Evolutionary conservation across 306 rosid genomes (phyloP).

Genomic region (Rubus parviflorus): DNA sequence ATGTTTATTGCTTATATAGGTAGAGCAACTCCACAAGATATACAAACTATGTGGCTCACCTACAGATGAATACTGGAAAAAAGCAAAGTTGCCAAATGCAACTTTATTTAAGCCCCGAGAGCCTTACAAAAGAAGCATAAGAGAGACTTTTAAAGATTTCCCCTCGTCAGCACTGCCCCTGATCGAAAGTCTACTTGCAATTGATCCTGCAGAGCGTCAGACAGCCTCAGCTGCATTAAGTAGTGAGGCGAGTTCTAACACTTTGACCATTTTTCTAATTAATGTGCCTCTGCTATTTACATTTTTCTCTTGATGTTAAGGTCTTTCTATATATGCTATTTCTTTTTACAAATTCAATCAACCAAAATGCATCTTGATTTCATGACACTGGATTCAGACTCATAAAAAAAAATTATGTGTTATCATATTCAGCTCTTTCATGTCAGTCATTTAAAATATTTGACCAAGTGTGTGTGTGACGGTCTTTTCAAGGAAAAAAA

Average conservation of each 20-base stretch:
- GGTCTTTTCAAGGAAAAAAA: neutral
- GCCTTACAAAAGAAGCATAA: slow-evolving; percentile 76
- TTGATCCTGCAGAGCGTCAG: slow-evolving; percentile 82
- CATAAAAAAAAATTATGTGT: neutral
- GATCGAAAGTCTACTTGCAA: slow-evolving; percentile 79
- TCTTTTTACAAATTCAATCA: neutral
- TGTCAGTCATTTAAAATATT: neutral
- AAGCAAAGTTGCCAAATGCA: slow-evolving; percentile 84
- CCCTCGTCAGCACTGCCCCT: slow-evolving; percentile 78
- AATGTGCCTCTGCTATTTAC: neutral
- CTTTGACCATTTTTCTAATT: slow-evolving; percentile 14
- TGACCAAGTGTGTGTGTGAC: neutral
- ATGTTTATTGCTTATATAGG: slow-evolving; percentile 47
- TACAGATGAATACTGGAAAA: slow-evolving; percentile 87
- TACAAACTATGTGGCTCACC: slow-evolving; percentile 96
- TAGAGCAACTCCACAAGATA: slow-evolving; percentile 95
- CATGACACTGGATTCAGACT: neutral
- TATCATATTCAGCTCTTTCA: neutral
- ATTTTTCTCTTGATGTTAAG: slow-evolving; percentile 12
- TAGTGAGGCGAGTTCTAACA: slow-evolving; percentile 59
- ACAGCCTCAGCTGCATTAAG: slow-evolving; percentile 78
- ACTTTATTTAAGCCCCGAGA: slow-evolving; percentile 79
- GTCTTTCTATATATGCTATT: slow-evolving; percentile 15
- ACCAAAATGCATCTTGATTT: neutral
- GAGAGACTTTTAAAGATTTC: slow-evolving; percentile 76